Conservation (phyloP, 1,284 basidiomycete genomes). For the Apiotrichum domesticum region DNA sequence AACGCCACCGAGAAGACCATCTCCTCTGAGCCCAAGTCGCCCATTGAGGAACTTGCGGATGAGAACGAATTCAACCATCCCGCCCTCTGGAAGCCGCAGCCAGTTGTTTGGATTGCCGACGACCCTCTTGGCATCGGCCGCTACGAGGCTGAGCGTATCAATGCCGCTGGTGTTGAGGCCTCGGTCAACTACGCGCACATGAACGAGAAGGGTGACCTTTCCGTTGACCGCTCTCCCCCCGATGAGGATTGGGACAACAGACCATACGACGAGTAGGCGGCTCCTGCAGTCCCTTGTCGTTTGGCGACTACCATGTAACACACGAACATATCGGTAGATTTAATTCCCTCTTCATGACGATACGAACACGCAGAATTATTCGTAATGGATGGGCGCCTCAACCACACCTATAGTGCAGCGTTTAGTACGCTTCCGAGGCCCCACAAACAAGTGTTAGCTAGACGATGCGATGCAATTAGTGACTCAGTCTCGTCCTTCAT, state of each 20-base stretch:
- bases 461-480: too few species aligned
- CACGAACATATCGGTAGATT: too few species aligned
- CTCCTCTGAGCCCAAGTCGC: conserved; percentile 21
- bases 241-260: conserved; percentile 42
- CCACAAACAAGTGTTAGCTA: too few species aligned
- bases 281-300: too few species aligned
- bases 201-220: conserved; percentile 41
- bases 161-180: conserved; percentile 37
- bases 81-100: conserved; percentile 46
- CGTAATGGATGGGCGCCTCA: too few species aligned
- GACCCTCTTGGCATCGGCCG: conserved; percentile 45
- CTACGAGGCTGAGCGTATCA: conserved; percentile 39
- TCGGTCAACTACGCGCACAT: conserved; percentile 40
- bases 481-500: too few species aligned
- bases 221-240: conserved; percentile 37
- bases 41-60: conserved; percentile 25
- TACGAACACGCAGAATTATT: too few species aligned
- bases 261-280: conserved; percentile 15
- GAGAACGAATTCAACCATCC: conserved; percentile 46
- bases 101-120: conserved; percentile 45
- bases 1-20: conserved; percentile 19
- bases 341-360: too few species aligned
- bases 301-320: background rate
- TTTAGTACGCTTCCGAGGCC: too few species aligned
- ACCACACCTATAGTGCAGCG: too few species aligned